Evolutionary conservation across 75 land plant genomes (phyloP), one percentile per base, ranked within the genome.

Genomic region (Azolla pinnata): DNA sequence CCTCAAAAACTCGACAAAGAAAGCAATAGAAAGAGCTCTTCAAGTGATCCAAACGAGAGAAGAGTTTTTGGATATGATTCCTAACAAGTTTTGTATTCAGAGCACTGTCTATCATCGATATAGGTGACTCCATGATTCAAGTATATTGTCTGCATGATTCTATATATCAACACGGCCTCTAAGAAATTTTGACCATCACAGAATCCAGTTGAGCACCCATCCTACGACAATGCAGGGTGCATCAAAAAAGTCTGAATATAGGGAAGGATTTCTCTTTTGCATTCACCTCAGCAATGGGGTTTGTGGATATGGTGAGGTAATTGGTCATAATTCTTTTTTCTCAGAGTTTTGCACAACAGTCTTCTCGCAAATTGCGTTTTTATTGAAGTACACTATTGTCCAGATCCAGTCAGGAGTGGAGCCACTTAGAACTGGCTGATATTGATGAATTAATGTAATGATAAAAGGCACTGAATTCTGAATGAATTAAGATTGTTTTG

Each of bases 301-400:
- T 50, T 31, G 60, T 21, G 97, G 97, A 56, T 72, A 64, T 74
- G 97, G 97, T 32, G 97, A 92, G 86, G 97, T 92, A 27, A 67
- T n/a, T n/a, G n/a, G n/a, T n/a, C n/a, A n/a, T n/a, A n/a, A n/a
- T n/a, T n/a, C n/a, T n/a, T n/a, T n/a, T n/a, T n/a, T n/a, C n/a
- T n/a, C n/a, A n/a, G n/a, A n/a, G n/a, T n/a, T n/a, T n/a, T n/a
- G n/a, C n/a, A n/a, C n/a, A n/a, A n/a, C n/a, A n/a, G n/a, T n/a
- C n/a, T n/a, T n/a, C n/a, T n/a, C n/a, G n/a, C n/a, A n/a, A n/a
- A n/a, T n/a, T n/a, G n/a, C n/a, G n/a, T n/a, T n/a, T n/a, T n/a
- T n/a, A n/a, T n/a, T n/a, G n/a, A n/a, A n/a, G n/a, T n/a, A n/a
- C n/a, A n/a, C n/a, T n/a, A n/a, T n/a, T n/a, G n/a, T n/a, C n/a